These are phyloP conservation scores for Eurotiales sp. DNA, from an alignment of 2,329 filamentous ascomycete species.

Conservation along the genomic window DNA sequence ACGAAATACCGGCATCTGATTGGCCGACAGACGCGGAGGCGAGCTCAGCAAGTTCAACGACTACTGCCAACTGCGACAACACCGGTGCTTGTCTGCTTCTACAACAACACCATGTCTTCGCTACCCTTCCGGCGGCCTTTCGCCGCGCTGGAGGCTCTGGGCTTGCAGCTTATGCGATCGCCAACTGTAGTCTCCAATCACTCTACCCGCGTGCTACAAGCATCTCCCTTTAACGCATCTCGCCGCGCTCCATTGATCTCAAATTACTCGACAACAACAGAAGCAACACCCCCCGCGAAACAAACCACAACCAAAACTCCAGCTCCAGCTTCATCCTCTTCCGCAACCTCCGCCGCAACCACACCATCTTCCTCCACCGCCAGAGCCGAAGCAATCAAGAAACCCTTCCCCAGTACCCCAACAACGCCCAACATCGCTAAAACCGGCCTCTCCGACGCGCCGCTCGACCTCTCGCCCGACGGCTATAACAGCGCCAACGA, in stretches of 20 bases:
- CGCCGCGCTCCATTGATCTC: too few species aligned
- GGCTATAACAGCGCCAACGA: conserved; percentile 18
- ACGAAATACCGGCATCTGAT: conserved; percentile 1
- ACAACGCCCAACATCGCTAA: conserved; percentile 37
- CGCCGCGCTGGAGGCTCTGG: conserved; percentile 12
- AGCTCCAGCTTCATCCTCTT: not conserved
- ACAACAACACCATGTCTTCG: conserved; percentile 13
- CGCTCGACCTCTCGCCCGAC: conserved; percentile 26
- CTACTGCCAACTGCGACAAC: too few species aligned
- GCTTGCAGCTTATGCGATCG: not conserved
- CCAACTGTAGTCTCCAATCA: not conserved
- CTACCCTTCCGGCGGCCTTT: conserved; percentile 13
- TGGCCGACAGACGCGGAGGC: conserved; percentile 2
- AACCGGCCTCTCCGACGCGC: conserved; percentile 34
- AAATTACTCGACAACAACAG: conserved; percentile 2
- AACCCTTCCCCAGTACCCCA: conserved; percentile 24
- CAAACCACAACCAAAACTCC: not conserved
- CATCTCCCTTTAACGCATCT: too few species aligned
- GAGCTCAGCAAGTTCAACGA: too few species aligned
- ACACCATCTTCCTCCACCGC: conserved; percentile 15
- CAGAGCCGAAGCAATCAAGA: conserved; percentile 18
- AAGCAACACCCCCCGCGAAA: not conserved
- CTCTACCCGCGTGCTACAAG: not conserved
- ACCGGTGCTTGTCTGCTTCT: not conserved
- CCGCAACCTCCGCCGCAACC: not conserved